Evolutionary conservation across 139 green algal species (phyloP), one percentile per base, ranked within the genome.

Genomic region (Auxenochlorella pyrenoidosa): DNA sequence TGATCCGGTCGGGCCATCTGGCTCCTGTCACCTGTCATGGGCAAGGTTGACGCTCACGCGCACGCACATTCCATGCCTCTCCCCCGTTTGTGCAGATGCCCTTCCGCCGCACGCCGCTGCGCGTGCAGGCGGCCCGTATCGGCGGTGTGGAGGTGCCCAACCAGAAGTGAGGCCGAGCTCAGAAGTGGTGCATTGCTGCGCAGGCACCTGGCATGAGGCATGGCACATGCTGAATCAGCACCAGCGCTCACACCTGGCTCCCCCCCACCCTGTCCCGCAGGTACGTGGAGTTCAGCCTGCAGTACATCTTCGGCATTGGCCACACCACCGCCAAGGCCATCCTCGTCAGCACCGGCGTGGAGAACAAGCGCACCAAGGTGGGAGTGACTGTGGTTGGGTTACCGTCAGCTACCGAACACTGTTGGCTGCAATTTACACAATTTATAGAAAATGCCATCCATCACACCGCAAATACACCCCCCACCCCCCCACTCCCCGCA

Each of bases 101-200:
- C 3, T 63, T 43, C 65, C 89, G 91, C 71, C 92, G 94, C 30
- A 84, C 70, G 58, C 91, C 95, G 24, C 89, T 98, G 60, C 86
- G 87, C n/a, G 91, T 98, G n/a, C 83, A 94, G 85, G 92, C 90
- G 34, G 93, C 98, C n/a, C 97, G 97, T 95, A 94, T 99, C 15
- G 97, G 95, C 78, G 97, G 97, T 79, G 97, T 99, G 75, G 98
- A 99, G 89, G 97, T 99, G 71, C 98, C 98, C 71, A 99, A 99
- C 95, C 92, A 93, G 89, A 99, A 99, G 95, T 75, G 68, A 26
- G 68, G 65, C 21, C 24, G 65, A 2, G n/a, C n/a, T n/a, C n/a
- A n/a, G n/a, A n/a, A n/a, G n/a, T n/a, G n/a, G n/a, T n/a, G n/a
- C n/a, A n/a, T n/a, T n/a, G n/a, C n/a, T n/a, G n/a, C n/a, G n/a